phyloP scores from a whole-genome alignment of 1,284 basidiomycete genomes.

The Erythrobasidium hasegawianum region DNA sequence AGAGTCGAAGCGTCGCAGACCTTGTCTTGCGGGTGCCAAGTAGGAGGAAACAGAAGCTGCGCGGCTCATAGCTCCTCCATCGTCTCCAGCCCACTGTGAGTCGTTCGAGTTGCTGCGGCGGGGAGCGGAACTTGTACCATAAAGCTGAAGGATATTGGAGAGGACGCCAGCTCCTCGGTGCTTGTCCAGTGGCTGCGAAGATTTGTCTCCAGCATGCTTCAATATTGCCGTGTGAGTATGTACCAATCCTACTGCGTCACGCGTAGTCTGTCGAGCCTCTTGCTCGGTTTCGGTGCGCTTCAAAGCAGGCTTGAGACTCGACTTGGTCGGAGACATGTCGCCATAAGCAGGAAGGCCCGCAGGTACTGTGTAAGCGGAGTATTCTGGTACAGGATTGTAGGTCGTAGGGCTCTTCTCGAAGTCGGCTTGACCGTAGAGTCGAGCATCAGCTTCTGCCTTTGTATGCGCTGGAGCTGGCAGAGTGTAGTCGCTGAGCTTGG shows the following conservation, averaged over 20 bases:
- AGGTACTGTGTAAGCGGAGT: slow-evolving; percentile 14
- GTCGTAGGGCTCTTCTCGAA: no score
- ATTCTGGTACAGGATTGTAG: slow-evolving; percentile 5
- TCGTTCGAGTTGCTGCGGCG: neutral
- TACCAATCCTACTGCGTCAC: slow-evolving; percentile 28
- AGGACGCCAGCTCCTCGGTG: slow-evolving; percentile 34
- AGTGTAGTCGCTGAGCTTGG: no score
- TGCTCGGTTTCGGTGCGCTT: slow-evolving; percentile 24
- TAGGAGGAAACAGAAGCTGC: slow-evolving; percentile 13
- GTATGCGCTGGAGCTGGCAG: no score
- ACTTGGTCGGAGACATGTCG: neutral
- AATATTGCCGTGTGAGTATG: slow-evolving; percentile 23
- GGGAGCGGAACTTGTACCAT: slow-evolving; percentile 30
- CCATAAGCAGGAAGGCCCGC: neutral
- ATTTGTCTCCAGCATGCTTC: neutral
- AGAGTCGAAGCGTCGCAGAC: slow-evolving; percentile 20
- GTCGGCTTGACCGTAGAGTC: neutral
- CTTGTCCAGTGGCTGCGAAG: neutral
- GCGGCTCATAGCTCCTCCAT: slow-evolving; percentile 11
- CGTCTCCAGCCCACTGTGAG: slow-evolving; percentile 4
- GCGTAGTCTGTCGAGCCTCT: slow-evolving; percentile 17
- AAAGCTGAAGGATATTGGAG: slow-evolving; percentile 41
- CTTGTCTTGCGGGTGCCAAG: neutral
- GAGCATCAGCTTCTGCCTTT: neutral
- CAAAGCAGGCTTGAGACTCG: slow-evolving; percentile 22